Base-by-base conservation (phyloP, 2,329 filamentous ascomycete genomes). In the Trichophyton equinum region DNA sequence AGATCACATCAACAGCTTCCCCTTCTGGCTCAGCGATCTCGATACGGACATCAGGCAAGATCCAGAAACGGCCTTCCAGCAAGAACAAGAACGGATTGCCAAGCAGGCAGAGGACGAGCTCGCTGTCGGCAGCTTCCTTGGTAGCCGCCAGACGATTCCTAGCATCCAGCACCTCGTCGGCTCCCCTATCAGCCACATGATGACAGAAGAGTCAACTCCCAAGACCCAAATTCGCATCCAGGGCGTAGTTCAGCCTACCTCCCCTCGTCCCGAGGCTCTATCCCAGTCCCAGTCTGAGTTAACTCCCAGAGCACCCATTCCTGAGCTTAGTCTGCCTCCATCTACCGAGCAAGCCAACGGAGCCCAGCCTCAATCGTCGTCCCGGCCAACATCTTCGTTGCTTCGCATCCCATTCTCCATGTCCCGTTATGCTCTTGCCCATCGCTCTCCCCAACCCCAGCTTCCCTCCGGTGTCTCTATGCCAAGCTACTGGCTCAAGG, bases 21-120 rank as follows among this genome's bases (percentile, higher is more conserved):
- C 94, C 13, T 96, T 97, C 77, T 99, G 94, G 94, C 82, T 97
- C 38, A 87, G 87, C 68, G 88, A 95, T 64, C 81, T 97, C 49
- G 92, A 96, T 71, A 89, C 84, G 36, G 94, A 99, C 71, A 99
- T 99, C 70, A 86, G 92, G 66, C 90, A 89, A 71, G 91, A 97
- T 71, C 94, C 94, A 0, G 88, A 94, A 71, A 82, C 83, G 64
- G 92, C 92, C 0, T 96, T 95, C 71, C 88, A 95, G 65, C 87
- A 94, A 68, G 91, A 97, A 72, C 91, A 96, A 72, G 85, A 92
- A 72, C 84, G 87, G 62, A 85, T 87, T 62, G 87, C 87, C 27
- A 88, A 88, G 71, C 84, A 85, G 51, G 89, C 88, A 0, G 90
- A 95, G 69, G 90, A 96, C 64, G 90, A 94, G 60, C 84, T 91